Percentiles rank a stretch among this genome's conserved stretches.
Evolutionary conservation across 345 rosid genomes (phyloP).

Genomic region (Melaleuca quinquenervia): DNA sequence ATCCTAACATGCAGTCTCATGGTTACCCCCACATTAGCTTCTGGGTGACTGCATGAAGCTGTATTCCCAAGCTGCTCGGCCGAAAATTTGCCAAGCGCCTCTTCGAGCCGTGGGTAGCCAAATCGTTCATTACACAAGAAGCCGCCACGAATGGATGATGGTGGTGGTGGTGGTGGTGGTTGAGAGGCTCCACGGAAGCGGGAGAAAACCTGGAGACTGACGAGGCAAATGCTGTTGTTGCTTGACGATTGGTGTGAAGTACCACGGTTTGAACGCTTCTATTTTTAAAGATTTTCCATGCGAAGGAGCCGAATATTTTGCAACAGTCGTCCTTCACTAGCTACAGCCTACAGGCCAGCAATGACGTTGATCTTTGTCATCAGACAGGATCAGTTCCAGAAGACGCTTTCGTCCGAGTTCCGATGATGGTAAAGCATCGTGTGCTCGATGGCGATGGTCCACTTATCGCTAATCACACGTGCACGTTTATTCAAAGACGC

Average conservation of each 20-base stretch:
- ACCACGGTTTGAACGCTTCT: not conserved
- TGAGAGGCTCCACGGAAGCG: not conserved
- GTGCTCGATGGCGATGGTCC: not conserved
- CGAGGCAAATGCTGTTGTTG: not conserved
- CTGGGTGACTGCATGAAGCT: not conserved
- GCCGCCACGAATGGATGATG: not conserved
- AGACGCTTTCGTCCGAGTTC: not conserved
- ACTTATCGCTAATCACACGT: not conserved
- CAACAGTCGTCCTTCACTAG: too few species aligned
- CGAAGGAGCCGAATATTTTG: not conserved
- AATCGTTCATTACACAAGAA: not conserved
- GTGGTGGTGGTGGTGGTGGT: not conserved
- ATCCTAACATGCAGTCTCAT: not conserved
- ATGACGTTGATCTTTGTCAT: too few species aligned
- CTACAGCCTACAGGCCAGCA: too few species aligned
- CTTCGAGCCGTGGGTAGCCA: not conserved
- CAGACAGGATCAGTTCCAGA: too few species aligned
- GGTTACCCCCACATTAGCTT: not conserved
- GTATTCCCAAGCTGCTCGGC: constrained; percentile 8
- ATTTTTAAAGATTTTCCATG: not conserved
- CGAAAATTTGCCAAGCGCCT: not conserved
- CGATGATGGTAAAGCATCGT: not conserved
- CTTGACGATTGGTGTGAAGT: not conserved
- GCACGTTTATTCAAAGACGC: not conserved
- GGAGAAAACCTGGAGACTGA: not conserved